A percentile compares a stretch with the other conserved stretches of the same genome.
Evolutionary conservation across 2,329 filamentous ascomycete species (phyloP).

Genomic region (Fusarium anthophilum): DNA sequence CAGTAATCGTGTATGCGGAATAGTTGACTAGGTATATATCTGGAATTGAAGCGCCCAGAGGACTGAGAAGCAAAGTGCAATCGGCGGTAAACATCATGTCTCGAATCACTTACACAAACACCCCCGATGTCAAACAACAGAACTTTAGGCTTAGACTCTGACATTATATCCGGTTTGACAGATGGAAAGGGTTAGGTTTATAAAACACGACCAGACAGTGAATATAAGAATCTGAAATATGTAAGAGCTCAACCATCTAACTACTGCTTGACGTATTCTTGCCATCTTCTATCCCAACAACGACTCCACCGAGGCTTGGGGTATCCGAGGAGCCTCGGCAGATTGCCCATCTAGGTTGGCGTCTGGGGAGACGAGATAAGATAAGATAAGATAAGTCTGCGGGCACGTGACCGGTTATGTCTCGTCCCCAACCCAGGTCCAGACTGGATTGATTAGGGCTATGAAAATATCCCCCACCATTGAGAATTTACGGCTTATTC

Average conservation of each 20-base stretch:
- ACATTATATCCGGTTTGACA: slow-evolving; percentile 4
- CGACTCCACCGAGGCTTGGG: slow-evolving; percentile 18
- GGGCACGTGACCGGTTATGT: slow-evolving; percentile 42
- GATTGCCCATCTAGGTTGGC: slow-evolving; percentile 21
- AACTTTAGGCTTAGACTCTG: slow-evolving; percentile 68
- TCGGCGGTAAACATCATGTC: not conserved
- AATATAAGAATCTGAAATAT: slow-evolving; percentile 27
- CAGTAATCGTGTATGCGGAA: not conserved
- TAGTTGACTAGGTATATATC: too few relatives aligned
- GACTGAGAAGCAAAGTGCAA: not conserved
- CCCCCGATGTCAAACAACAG: slow-evolving; percentile 96
- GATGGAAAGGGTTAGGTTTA: not conserved
- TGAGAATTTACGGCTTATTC: slow-evolving; percentile 42
- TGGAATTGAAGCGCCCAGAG: not conserved
- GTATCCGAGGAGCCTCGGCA: slow-evolving; percentile 40
- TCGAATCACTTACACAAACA: slow-evolving; percentile 79
- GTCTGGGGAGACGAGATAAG: not conserved
- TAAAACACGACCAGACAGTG: not conserved
- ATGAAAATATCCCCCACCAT: slow-evolving; percentile 54
- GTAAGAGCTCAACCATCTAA: not conserved
- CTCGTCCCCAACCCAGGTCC: slow-evolving; percentile 54
- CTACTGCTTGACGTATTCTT: not conserved
- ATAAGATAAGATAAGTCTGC: slow-evolving; percentile 1
- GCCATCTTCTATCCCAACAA: slow-evolving; percentile 3
- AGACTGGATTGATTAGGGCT: slow-evolving; percentile 50